These are phyloP conservation scores for Colletotrichum lini DNA, from an alignment of 2,329 filamentous ascomycete species.

Conservation along the genomic window DNA sequence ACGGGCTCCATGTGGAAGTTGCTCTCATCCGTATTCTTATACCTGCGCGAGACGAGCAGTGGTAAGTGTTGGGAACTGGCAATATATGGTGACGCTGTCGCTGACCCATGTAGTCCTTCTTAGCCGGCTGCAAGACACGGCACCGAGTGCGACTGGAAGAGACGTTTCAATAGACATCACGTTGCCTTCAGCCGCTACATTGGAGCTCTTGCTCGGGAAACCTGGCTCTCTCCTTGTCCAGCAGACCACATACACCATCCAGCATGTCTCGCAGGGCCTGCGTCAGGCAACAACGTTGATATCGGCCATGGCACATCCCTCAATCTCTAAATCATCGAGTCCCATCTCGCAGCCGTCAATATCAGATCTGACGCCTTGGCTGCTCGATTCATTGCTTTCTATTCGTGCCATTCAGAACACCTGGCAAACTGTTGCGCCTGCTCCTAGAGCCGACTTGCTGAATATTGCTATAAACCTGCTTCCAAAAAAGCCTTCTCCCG, in stretches of 20 bases:
- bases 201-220: slow-evolving; percentile 53
- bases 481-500: slow-evolving; percentile 18
- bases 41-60: slow-evolving; percentile 64
- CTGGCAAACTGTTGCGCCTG: slow-evolving; percentile 50
- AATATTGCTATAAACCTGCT: slow-evolving; percentile 23
- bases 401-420: slow-evolving; percentile 57
- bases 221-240: slow-evolving; percentile 42
- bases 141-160: slow-evolving; percentile 46
- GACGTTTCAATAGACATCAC: slow-evolving; percentile 49
- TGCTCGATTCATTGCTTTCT: slow-evolving; percentile 64
- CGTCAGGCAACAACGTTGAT: slow-evolving; percentile 62
- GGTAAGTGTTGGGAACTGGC: slow-evolving; percentile 53
- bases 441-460: slow-evolving; percentile 22
- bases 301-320: slow-evolving; percentile 59
- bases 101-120: slow-evolving; percentile 50
- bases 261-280: slow-evolving; percentile 59
- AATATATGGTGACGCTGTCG: background rate
- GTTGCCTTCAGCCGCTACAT: slow-evolving; percentile 57
- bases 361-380: slow-evolving; percentile 61
- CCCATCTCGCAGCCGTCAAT: slow-evolving; percentile 53
- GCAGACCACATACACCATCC: slow-evolving; percentile 58
- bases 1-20: slow-evolving; percentile 65
- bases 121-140: slow-evolving; percentile 53
- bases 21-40: slow-evolving; percentile 60
- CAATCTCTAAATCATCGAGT: slow-evolving; percentile 52